Base-by-base conservation (phyloP, 2,329 filamentous ascomycete species). In the Escovopsis weberi region DNA sequence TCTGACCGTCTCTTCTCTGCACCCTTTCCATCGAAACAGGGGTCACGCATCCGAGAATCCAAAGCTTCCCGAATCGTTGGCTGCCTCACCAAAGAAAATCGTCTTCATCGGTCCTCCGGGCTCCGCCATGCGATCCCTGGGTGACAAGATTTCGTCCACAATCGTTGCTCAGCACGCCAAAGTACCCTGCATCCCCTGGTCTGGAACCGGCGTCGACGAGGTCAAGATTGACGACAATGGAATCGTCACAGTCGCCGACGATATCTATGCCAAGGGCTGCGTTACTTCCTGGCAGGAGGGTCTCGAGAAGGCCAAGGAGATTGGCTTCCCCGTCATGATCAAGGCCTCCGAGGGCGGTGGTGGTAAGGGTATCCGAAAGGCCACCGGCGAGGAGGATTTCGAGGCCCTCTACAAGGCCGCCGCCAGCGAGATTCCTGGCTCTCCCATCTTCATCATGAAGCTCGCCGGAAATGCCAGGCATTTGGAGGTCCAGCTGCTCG, bases 391-490 rank as follows among this genome's bases (percentile, higher is more conserved):
- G 61, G 82, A 89, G 36, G 80, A 83, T 49, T 98, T 98, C 56
- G 74, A 82, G 59, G 71, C 74, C 53, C 72, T 96, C 38, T 98
- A 96, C 74, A 91, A 93, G 65, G 91, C 89, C 38, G 91, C 93
- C 19, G 88, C 91, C 5, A 94, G 82, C 63, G 93, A 98, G 65
- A 96, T 98, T 52, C 93, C 91, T 10, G 93, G 93, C 39, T 98
- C 91, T 28, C 91, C 93, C 53, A 98, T 98, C 66, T 98, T 98
- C 75, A 94, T 98, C 69, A 98, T 98, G 91, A 95, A 98, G 78
- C 72, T 98, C 49, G 91, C 91, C 40, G 91, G 89, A 53, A 94
- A 94, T 60, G 91, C 91, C 35, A 75, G 91, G 53, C 91, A 98
- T 74, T 71, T 98, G 67, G 91, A 98, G 66, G 93, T 98, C 45